Conservation (phyloP, 441 rosid genomes). For the Pelargonium citronellum region DNA sequence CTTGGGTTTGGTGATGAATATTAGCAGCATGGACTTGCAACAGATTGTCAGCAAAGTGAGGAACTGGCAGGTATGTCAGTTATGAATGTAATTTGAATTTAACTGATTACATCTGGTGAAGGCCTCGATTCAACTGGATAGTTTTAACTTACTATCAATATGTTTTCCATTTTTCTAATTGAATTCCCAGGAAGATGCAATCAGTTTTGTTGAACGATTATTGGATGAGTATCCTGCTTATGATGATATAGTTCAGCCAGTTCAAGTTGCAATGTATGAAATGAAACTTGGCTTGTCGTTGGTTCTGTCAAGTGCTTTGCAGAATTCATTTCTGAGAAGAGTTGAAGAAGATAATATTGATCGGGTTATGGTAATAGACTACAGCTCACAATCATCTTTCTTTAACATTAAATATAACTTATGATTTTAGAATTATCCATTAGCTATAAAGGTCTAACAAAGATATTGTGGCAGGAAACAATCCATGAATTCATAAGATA, state of each 20-base stretch:
- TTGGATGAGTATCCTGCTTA: slow-evolving; percentile 62
- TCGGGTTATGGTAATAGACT: slow-evolving; percentile 49
- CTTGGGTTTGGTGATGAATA: slow-evolving; percentile 36
- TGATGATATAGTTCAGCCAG: slow-evolving; percentile 72
- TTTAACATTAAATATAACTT: background rate
- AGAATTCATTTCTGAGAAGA: slow-evolving; percentile 33
- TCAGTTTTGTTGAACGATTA: slow-evolving; percentile 53
- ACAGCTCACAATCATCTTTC: slow-evolving; percentile 13
- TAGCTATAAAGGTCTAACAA: slow-evolving; percentile 24
- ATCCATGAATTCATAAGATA: slow-evolving; percentile 71
- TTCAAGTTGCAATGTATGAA: slow-evolving; percentile 90
- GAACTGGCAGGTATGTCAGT: slow-evolving; percentile 75
- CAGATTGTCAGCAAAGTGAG: slow-evolving; percentile 48
- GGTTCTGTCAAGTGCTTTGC: slow-evolving; percentile 45
- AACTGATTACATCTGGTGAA: background rate
- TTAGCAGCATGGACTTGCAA: slow-evolving; percentile 39
- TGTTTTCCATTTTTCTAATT: slow-evolving; percentile 14
- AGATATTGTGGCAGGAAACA: slow-evolving; percentile 51
- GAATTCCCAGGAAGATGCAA: slow-evolving; percentile 65
- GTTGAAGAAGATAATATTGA: slow-evolving; percentile 45
- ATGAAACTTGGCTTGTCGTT: slow-evolving; percentile 84
- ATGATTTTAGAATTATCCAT: background rate
- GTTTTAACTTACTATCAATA: background rate
- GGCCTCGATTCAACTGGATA: background rate
- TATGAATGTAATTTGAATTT: slow-evolving; percentile 7